Conservation (phyloP, 495 filamentous ascomycete species). For the Aspergillus haitiensis region DNA sequence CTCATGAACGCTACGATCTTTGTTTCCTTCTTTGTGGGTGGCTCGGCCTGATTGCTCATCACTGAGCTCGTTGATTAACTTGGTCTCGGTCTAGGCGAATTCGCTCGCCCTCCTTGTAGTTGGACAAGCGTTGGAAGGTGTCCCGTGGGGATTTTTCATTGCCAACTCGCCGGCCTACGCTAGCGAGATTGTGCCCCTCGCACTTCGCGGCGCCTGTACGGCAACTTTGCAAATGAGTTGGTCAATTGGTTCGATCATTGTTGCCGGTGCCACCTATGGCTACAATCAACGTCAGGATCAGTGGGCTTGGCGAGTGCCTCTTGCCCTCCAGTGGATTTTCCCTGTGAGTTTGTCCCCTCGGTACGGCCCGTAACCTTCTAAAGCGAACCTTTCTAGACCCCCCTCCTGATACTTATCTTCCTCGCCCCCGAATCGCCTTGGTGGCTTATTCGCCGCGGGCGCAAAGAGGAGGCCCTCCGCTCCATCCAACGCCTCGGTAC, state of each 20-base stretch:
- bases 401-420: slow-evolving; percentile 61
- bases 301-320: slow-evolving; percentile 60
- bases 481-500: slow-evolving; percentile 62
- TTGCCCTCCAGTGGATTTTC: slow-evolving; percentile 77
- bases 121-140: slow-evolving; percentile 68
- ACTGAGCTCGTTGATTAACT: too few species aligned
- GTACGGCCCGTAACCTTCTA: neutral
- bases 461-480: slow-evolving; percentile 59
- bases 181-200: slow-evolving; percentile 65
- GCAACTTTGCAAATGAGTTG: slow-evolving; percentile 73
- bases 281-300: slow-evolving; percentile 50
- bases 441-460: slow-evolving; percentile 53
- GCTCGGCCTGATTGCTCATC: neutral
- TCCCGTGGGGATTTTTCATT: slow-evolving; percentile 74
- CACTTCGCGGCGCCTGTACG: slow-evolving; percentile 63
- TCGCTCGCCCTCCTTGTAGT: slow-evolving; percentile 61
- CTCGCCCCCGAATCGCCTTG: slow-evolving; percentile 70
- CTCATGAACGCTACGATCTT: slow-evolving; percentile 62
- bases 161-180: slow-evolving; percentile 70
- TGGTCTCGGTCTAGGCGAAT: slow-evolving; percentile 36
- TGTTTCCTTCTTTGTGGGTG: slow-evolving; percentile 62
- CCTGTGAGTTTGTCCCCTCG: slow-evolving; percentile 31
- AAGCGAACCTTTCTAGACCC: slow-evolving; percentile 33
- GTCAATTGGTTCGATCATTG: slow-evolving; percentile 70
- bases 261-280: slow-evolving; percentile 61